Evolutionary conservation across 1,139 yeast genomes (phyloP).

Genomic region (Fermentozyma sake): DNA sequence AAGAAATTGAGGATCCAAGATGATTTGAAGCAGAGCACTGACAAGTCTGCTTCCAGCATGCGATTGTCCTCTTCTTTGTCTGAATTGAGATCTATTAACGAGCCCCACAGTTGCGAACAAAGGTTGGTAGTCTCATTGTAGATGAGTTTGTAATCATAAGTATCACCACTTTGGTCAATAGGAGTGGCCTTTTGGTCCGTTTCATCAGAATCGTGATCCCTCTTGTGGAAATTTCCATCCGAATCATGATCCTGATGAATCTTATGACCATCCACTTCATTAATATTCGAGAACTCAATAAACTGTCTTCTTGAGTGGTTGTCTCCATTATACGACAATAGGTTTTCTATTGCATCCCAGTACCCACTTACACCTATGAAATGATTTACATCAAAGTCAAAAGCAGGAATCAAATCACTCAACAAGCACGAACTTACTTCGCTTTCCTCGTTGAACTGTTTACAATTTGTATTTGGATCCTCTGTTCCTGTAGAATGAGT

Average conservation of each 20-base stretch:
- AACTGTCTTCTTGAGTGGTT: conserved; percentile 7
- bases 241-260: conserved; percentile 8
- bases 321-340: conserved; percentile 27
- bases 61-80: conserved; percentile 22
- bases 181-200: neutral
- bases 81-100: conserved; percentile 37
- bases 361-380: conserved; percentile 81
- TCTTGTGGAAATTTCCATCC: conserved; percentile 4
- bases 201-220: neutral
- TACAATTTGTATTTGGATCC: conserved; percentile 16
- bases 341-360: conserved; percentile 64
- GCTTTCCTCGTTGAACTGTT: conserved; percentile 25
- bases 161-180: conserved; percentile 1
- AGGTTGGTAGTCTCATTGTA: conserved; percentile 41
- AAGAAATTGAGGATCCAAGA: conserved; percentile 70
- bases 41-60: conserved; percentile 22
- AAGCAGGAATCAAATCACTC: conserved; percentile 55
- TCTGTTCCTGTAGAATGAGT: conserved; percentile 20
- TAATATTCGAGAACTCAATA: too few relatives aligned
- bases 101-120: conserved; percentile 38
- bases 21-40: conserved; percentile 29
- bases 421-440: conserved; percentile 48
- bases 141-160: conserved; percentile 36
- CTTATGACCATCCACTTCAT: conserved; percentile 12
- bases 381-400: conserved; percentile 63